Conservation (phyloP, 1,284 basidiomycete species). For the Tranzscheliella williamsii region DNA sequence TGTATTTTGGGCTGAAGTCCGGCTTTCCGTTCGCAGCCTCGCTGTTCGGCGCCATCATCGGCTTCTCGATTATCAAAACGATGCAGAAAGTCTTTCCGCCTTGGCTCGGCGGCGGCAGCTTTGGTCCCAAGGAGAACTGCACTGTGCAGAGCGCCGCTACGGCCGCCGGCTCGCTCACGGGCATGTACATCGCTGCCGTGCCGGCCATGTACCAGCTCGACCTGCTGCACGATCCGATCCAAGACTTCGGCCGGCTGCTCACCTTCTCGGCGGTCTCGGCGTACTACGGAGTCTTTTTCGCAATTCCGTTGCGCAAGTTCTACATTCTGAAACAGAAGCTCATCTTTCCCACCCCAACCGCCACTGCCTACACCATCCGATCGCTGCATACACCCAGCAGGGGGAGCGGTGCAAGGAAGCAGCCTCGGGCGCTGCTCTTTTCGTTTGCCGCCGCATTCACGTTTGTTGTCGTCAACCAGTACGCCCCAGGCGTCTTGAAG, state of each 20-base stretch:
- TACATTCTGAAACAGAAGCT: conserved; percentile 73
- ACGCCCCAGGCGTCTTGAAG: conserved; percentile 68
- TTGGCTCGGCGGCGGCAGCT: conserved; percentile 67
- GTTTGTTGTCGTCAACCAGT: conserved; percentile 68
- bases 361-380: conserved; percentile 72
- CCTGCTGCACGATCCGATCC: conserved; percentile 38
- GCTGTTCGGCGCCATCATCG: conserved; percentile 71
- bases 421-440: conserved; percentile 66
- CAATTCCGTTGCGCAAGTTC: conserved; percentile 69
- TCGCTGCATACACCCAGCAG: conserved; percentile 66
- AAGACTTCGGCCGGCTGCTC: conserved; percentile 61
- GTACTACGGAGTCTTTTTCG: conserved; percentile 73
- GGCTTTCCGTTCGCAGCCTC: conserved; percentile 69
- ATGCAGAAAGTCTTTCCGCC: conserved; percentile 66
- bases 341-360: conserved; percentile 72
- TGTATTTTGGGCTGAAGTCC: conserved; percentile 73
- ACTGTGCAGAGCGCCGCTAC: conserved; percentile 53
- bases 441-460: conserved; percentile 66
- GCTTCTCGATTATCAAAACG: conserved; percentile 71
- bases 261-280: conserved; percentile 68
- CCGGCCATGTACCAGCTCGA: conserved; percentile 70
- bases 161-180: conserved; percentile 61
- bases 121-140: conserved; percentile 73
- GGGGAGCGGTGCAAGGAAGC: conserved; percentile 66
- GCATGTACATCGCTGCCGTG: conserved; percentile 70